Evolutionary conservation across 2,329 filamentous ascomycete species (phyloP), one percentile per base, ranked within the genome.

Genomic region (Xylaria sp.): DNA sequence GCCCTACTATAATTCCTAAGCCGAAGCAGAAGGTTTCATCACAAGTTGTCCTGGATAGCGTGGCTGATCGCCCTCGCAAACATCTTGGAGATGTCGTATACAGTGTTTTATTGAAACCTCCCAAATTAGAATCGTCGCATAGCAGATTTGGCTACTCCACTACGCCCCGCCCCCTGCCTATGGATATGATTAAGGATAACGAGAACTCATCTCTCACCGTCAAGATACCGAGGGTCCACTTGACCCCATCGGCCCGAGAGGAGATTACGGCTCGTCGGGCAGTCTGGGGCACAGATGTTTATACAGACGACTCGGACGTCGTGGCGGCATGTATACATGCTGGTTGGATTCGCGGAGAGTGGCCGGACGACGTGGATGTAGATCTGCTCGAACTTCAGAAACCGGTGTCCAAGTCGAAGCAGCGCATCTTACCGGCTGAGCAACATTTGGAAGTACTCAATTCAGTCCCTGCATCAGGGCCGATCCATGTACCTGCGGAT

Each of bases 221-320:
- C 69, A 93, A 96, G 75, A 90, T 99, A 7, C 92, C 94, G 1
- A 89, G 92, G 33, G 88, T 92, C 57, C 94, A 96, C 75, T 84
- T 99, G 8, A 88, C 88, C 9, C 80, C 89, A 0, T 82, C 85
- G 8, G 88, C 92, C 28, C 88, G 95, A 36, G 92, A 96, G 78
- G 93, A 97, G 73, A 94, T 98, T 61, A 97, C 94, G 12, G 83
- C 89, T 8, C 88, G 93, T 41, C 88, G 92, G 23, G 92, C 93
- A 8, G 80, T 99, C 0, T 99, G 95, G 94, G 96, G 96, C 0
- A 96, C 94, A 0, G 94, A 97, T 46, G 88, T 99, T 7, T 98
- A 98, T 78, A 97, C 94, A 0, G 96, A 99, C 75, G 96, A 99
- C 80, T 97, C 94, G 0, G 96, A 99, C 77, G 90, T 96, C 0